Base-by-base conservation (phyloP, 768 basidiomycete species). In the Rhodotorula kratochvilovae region DNA sequence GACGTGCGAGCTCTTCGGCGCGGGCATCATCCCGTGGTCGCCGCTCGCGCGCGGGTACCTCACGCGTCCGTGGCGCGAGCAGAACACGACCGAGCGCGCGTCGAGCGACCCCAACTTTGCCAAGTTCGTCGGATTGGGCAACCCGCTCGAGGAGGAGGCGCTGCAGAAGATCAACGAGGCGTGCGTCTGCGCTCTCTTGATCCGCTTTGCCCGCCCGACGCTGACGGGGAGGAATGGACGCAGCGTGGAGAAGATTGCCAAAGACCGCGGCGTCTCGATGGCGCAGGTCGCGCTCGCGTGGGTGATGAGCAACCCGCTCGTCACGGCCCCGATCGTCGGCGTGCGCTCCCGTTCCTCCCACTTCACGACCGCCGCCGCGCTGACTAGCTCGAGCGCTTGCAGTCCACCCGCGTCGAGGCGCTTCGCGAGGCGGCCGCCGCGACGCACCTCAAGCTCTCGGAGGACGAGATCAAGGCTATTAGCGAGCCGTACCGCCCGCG, bases 21-120 rank as follows among this genome's bases (percentile, higher is more conserved):
- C 85, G 35, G 86, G 85, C 0, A 78, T 83, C 29, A 86, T 87
- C 60, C 85, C 86, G 0, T 88, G 86, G 86, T 85, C 84, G 17
- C 85, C 86, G 0, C 82, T 87, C 27, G 85, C 81, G 17, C 79
- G 81, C 31, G 82, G 83, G 16, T 77, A 77, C 64, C 79, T 81
- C 55, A 77, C 80, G 27, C 78, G 82, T 46, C 80, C 83, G 21
- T 48, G 35, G 23, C n/a, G 46, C 13, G 65, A 69, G 17, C 70
- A 72, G 53, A n/a, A 66, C 60, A 63, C 60, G 51, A 63, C 74
- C 10, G 59, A 43, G 16, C 71, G 74, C 42, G 64, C 68, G 0
- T 48, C 67, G 50, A 56, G 59, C 12, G 67, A 68, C 43, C 60
- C 57, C n/a, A 56, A 61, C 65, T 62, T 58, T 45, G 50, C 53